phyloP scores from a whole-genome alignment of 345 rosid genomes.

The Arabidopsis arenosa region DNA sequence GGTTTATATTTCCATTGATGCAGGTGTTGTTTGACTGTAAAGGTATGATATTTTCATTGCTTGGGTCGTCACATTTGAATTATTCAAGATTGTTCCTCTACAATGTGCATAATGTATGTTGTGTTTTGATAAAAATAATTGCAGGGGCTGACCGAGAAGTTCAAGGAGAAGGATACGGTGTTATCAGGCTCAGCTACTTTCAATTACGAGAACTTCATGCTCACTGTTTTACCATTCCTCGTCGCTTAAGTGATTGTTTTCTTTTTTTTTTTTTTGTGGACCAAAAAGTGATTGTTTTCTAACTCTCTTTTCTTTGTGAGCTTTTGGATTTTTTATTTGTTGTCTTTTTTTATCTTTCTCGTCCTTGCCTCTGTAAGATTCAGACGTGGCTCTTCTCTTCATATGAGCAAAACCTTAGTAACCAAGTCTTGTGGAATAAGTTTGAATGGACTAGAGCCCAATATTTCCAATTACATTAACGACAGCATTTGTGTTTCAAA shows the following conservation, averaged over 20 bases:
- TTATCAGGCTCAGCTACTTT: conserved; percentile 78
- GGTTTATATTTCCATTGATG: conserved; percentile 12
- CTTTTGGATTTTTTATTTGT: background rate
- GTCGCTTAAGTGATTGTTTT: conserved; percentile 51
- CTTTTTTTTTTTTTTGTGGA: too few species aligned
- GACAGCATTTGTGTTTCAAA: too few species aligned
- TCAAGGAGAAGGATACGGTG: conserved; percentile 68
- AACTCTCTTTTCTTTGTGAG: background rate
- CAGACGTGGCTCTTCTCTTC: conserved; percentile 2
- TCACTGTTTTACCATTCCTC: conserved; percentile 85
- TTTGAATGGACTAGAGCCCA: too few species aligned
- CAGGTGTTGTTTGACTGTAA: conserved; percentile 93
- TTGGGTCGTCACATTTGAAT: background rate
- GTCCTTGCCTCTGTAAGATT: conserved; percentile 29
- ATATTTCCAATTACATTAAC: too few species aligned
- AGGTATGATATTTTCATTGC: conserved; percentile 53
- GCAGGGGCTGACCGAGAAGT: conserved; percentile 91
- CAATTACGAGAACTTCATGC: conserved; percentile 81
- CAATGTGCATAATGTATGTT: background rate
- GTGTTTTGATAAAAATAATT: conserved; percentile 25
- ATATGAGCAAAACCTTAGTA: background rate
- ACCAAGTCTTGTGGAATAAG: background rate
- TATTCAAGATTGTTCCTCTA: background rate
- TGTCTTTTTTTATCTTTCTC: background rate
- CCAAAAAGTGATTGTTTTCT: too few species aligned